These are phyloP conservation scores for Colletotrichum sp. DNA, from an alignment of 2,329 filamentous ascomycete genomes.

Conservation along the genomic window DNA sequence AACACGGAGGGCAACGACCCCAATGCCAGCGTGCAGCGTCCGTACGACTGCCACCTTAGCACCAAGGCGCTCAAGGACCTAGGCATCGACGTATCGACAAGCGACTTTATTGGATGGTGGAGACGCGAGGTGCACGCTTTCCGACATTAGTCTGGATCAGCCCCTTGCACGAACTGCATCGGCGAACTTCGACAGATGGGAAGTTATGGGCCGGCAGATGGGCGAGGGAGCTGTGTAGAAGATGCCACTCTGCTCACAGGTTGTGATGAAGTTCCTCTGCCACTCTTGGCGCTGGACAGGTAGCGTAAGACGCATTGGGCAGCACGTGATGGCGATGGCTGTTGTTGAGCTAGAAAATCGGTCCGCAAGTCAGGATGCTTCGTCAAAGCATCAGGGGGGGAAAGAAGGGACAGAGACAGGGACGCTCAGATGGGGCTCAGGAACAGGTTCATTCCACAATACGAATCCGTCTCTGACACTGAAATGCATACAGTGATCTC, in stretches of 20 bases:
- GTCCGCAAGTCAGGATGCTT: not conserved
- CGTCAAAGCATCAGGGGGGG: not conserved
- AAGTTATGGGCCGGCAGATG: not conserved
- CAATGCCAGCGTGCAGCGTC: slow-evolving; percentile 74
- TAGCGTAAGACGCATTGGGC: not conserved
- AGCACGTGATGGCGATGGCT: not conserved
- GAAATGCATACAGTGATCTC: not conserved
- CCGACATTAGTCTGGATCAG: slow-evolving; percentile 46
- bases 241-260: not conserved
- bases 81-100: slow-evolving; percentile 75
- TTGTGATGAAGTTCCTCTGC: not conserved
- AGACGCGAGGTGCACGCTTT: slow-evolving; percentile 65
- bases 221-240: not conserved
- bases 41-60: slow-evolving; percentile 88
- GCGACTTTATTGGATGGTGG: slow-evolving; percentile 86
- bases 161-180: not conserved
- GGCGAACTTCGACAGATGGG: not conserved
- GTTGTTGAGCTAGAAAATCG: not conserved
- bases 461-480: not conserved
- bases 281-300: not conserved
- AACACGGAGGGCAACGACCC: slow-evolving; percentile 76
- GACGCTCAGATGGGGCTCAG: not conserved
- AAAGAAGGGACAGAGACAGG: not conserved
- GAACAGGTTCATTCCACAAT: slow-evolving; percentile 1
- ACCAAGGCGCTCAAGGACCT: slow-evolving; percentile 75